Conservation (phyloP, 768 basidiomycete species). For the Hemileccinum impolitum region DNA sequence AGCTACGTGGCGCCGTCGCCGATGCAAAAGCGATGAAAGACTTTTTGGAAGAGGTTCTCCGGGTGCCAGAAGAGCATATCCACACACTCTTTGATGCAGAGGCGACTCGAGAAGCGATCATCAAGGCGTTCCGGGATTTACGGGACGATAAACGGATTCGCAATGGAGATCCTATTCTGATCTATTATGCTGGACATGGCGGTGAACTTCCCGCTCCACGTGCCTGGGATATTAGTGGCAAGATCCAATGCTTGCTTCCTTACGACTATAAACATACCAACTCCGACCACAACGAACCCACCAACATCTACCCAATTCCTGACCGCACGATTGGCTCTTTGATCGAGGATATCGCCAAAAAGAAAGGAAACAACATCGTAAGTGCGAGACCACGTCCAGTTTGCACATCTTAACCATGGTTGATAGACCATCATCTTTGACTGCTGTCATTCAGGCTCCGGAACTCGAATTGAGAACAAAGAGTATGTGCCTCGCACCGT, state of each 20-base stretch:
- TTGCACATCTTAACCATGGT: background rate
- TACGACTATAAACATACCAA: slow-evolving; percentile 24
- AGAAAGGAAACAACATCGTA: slow-evolving; percentile 44
- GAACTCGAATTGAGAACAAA: slow-evolving; percentile 24
- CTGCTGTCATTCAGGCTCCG: slow-evolving; percentile 43
- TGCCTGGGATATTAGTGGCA: slow-evolving; percentile 20
- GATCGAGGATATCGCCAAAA: slow-evolving; percentile 35
- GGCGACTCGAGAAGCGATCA: slow-evolving; percentile 37
- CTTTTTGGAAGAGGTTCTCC: slow-evolving; percentile 30
- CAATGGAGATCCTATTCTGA: slow-evolving; percentile 34
- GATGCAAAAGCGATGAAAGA: slow-evolving; percentile 40
- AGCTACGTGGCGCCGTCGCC: slow-evolving; percentile 35
- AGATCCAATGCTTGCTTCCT: slow-evolving; percentile 32
- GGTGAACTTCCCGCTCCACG: slow-evolving; percentile 31
- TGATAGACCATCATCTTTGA: slow-evolving; percentile 44
- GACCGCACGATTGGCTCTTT: slow-evolving; percentile 41
- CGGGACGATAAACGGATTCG: slow-evolving; percentile 21
- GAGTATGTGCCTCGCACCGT: slow-evolving; percentile 7
- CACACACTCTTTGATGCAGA: slow-evolving; percentile 34
- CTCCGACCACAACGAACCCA: slow-evolving; percentile 21
- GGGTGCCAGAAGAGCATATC: slow-evolving; percentile 34
- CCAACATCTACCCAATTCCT: slow-evolving; percentile 34
- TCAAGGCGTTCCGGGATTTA: slow-evolving; percentile 26
- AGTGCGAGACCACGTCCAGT: slow-evolving; percentile 8
- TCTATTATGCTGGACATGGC: slow-evolving; percentile 49